Base-by-base conservation (phyloP, 2,329 filamentous ascomycete species). In the Beauveria scarabaeidicola region DNA sequence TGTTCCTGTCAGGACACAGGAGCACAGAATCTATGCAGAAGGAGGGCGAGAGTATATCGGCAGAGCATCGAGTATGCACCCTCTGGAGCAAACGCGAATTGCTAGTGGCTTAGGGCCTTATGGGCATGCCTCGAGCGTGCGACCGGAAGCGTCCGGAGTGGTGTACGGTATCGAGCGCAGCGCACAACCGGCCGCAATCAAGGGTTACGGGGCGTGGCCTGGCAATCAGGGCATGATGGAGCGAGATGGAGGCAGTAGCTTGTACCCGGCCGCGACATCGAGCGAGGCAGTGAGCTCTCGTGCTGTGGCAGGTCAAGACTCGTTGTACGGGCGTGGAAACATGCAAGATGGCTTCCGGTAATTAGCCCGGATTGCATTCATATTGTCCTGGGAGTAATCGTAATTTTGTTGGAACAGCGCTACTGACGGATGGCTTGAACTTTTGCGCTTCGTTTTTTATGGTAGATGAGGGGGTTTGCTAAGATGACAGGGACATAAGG, bases 41-140 rank as follows among this genome's bases (percentile, higher is more conserved):
- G 63, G 73, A 2, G 73, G 80, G 3, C 75, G 79, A 40, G 82
- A 85, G 60, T 83, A 84, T 63, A 67, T 81, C 46, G 66, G 80
- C 46, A 76, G 85, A 60, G 75, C 83, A 36, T 69, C 81, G 27
- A 88, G 85, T 68, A 80, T 83, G 38, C 80, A 84, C 51, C 84
- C 86, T 21, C 69, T 72, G 47, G 80, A 80, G 52, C 60, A 72
- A 58, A 62, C 74, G 36, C 72, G 75, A 19, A 41, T 79, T 77
- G 62, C 75, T 77, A 55, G 64, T 74, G 15, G 68, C 72, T 25
- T 65, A 68, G 58, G 73, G 75, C 6, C 41, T 32, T 81, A 80
- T 64, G 70, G 73, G 27, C 73, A 77, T 63, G 68, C 79, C 60
- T 73, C 77, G 44, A 79, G 76, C 63, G 69, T 72, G 48, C 73